phyloP scores from a whole-genome alignment of 2,329 filamentous ascomycete species.

The Fusarium albosuccineum region DNA sequence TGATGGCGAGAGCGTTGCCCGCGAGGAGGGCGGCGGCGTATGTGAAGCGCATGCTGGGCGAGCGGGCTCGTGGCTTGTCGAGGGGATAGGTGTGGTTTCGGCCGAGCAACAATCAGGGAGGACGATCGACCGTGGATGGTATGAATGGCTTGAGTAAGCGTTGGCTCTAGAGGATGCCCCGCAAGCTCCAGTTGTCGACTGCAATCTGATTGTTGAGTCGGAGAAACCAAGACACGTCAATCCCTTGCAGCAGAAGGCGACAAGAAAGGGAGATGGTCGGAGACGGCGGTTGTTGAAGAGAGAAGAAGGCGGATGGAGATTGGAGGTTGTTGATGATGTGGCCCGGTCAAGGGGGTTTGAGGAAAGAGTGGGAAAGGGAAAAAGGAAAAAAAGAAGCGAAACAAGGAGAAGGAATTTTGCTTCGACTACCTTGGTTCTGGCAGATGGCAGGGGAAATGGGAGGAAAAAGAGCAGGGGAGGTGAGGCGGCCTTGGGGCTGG shows the following conservation, averaged over 20 bases:
- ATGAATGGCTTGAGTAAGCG: constrained; percentile 8
- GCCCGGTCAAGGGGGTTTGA: constrained; percentile 12
- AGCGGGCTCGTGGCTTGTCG: constrained; percentile 3
- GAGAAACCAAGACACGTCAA: constrained; percentile 36
- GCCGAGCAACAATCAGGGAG: constrained; percentile 5
- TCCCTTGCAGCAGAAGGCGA: constrained; percentile 20
- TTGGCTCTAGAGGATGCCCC: constrained; percentile 38
- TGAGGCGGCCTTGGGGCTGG: constrained; percentile 40
- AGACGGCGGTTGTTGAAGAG: constrained; percentile 2
- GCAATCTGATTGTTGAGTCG: constrained; percentile 9
- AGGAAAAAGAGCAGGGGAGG: constrained; percentile 24
- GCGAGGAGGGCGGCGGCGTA: constrained; percentile 51
- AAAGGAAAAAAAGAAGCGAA: constrained; percentile 12
- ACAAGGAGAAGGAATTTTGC: constrained; percentile 40
- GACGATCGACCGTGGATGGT: not conserved
- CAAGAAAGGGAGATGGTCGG: constrained; percentile 4
- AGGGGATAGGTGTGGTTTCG: not conserved
- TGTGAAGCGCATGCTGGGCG: constrained; percentile 49
- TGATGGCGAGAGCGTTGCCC: constrained; percentile 50
- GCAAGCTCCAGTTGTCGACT: constrained; percentile 39
- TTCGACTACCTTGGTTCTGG: constrained; percentile 10
- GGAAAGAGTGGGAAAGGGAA: constrained; percentile 31
- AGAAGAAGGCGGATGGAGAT: constrained; percentile 18
- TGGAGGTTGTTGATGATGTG: constrained; percentile 25
- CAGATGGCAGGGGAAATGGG: constrained; percentile 7